A percentile compares a stretch with the other conserved stretches of the same genome.
Evolutionary conservation across 2,329 filamentous ascomycete species (phyloP).

Genomic region (Arthrobotrys sphaeroides): DNA sequence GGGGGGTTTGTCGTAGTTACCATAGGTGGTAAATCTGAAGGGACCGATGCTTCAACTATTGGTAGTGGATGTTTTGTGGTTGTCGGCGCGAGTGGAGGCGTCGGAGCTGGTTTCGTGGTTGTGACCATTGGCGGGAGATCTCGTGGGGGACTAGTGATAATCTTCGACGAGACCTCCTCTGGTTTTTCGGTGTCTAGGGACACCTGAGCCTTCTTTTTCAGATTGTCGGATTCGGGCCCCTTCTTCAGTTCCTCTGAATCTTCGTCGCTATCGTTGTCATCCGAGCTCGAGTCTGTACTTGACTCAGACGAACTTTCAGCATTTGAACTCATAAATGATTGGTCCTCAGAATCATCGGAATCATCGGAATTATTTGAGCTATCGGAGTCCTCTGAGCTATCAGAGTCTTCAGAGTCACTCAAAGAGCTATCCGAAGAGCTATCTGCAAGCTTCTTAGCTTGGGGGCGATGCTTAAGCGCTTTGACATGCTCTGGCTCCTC

Average conservation of each 20-base stretch:
- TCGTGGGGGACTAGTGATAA: background rate
- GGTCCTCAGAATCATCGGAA: background rate
- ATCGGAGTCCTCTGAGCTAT: background rate
- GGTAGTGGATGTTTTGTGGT: background rate
- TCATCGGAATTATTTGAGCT: background rate
- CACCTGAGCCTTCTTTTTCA: too few relatives aligned
- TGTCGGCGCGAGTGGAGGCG: too few relatives aligned
- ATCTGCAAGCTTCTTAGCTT: background rate
- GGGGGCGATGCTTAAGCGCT: background rate
- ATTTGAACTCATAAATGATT: background rate
- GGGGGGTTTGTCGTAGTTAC: background rate
- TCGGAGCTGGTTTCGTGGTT: background rate
- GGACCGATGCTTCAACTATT: too few relatives aligned
- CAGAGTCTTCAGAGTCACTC: background rate
- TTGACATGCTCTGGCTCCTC: background rate
- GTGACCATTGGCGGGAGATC: background rate
- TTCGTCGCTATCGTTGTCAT: constrained; percentile 8
- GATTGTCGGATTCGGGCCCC: background rate
- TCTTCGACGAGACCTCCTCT: constrained; percentile 36
- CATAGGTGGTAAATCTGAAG: background rate
- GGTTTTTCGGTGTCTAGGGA: constrained; percentile 1
- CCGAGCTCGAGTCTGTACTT: constrained; percentile 21
- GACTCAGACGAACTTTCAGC: background rate
- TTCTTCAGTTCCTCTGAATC: background rate
- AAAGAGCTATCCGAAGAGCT: too few relatives aligned